Evolutionary conservation across 1,139 yeast species (phyloP).

Genomic region (Blastobotrys proliferans): DNA sequence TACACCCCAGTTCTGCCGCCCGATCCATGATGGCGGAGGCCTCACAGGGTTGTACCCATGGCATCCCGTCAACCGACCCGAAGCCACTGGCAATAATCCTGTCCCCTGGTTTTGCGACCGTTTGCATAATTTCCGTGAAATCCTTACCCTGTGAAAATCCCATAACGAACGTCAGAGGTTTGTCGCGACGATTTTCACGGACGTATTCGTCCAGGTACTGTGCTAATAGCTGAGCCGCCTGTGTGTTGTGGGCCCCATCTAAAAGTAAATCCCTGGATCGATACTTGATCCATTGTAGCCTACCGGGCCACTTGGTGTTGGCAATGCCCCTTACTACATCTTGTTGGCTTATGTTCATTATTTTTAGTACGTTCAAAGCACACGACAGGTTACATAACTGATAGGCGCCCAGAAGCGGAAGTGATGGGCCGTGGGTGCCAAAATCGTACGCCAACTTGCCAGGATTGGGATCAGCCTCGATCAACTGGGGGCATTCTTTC

Average conservation of each 20-base stretch:
- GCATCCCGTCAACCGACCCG: slow-evolving; percentile 79
- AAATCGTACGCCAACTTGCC: slow-evolving; percentile 17
- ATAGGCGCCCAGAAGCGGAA: slow-evolving; percentile 68
- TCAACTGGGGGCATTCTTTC: slow-evolving; percentile 11
- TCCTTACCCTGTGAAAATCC: slow-evolving; percentile 77
- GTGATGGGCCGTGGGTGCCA: slow-evolving; percentile 26
- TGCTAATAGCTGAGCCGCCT: slow-evolving; percentile 70
- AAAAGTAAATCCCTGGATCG: slow-evolving; percentile 64
- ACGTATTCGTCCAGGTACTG: slow-evolving; percentile 35
- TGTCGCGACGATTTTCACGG: slow-evolving; percentile 1
- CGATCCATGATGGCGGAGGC: slow-evolving; percentile 37
- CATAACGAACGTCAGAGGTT: slow-evolving; percentile 44
- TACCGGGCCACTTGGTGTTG: slow-evolving; percentile 39
- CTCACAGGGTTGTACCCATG: slow-evolving; percentile 67
- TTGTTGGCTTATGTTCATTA: slow-evolving; percentile 24
- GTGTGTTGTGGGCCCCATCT: slow-evolving; percentile 92
- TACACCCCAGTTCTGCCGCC: too few species aligned
- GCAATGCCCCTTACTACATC: slow-evolving; percentile 49
- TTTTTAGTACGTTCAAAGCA: slow-evolving; percentile 54
- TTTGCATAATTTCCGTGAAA: slow-evolving; percentile 47
- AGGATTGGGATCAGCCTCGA: slow-evolving; percentile 16
- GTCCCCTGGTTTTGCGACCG: slow-evolving; percentile 50
- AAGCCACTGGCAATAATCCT: slow-evolving; percentile 59
- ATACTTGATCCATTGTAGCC: slow-evolving; percentile 39
- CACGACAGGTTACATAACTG: slow-evolving; percentile 68